Base-by-base conservation (phyloP, 78 protist genomes). In the Dictyostelium capitatum region DNA sequence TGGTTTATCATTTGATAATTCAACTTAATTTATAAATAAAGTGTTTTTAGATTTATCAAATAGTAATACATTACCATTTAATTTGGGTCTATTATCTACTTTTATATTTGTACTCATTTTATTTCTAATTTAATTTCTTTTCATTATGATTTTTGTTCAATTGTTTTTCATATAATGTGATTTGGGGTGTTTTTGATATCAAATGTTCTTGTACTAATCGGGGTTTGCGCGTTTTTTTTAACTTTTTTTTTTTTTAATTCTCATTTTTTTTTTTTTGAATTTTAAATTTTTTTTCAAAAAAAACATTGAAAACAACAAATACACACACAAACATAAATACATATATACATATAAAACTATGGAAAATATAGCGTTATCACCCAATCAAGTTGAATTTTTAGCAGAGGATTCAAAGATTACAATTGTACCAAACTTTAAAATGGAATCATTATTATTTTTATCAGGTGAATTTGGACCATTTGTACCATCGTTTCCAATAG, bases 1-100 rank as follows among this genome's bases (percentile, higher is more conserved):
- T 79, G 96, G 96, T 37, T 41, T 84, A 25, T 84, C 87, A 28
- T 82, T 53, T 84, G 89, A 82, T 3, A 84, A 83, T 19, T 85
- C 84, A 6, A 47, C 80, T 37, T 69, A 47, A 65, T 93, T 79
- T 72, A 67, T 93, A 19, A 81, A 93, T 62, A 83, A 70, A 51
- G 79, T 75, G 82, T 93, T 91, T 75, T 69, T 67, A 37, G 82
- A 73, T 12, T 65, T 56, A 67, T 75, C 81, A 20, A 89, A 70
- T 25, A 53, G 75, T 50, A 53, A 47, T 79, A n/a, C n/a, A n/a
- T n/a, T n/a, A n/a, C n/a, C n/a, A n/a, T n/a, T n/a, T n/a, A n/a
- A n/a, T n/a, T n/a, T n/a, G n/a, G n/a, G n/a, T n/a, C n/a, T n/a
- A n/a, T n/a, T n/a, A n/a, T n/a, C n/a, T n/a, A n/a, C n/a, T n/a